Conservation (phyloP, 108 stramenopile species). For the Bacterosira constricta region DNA sequence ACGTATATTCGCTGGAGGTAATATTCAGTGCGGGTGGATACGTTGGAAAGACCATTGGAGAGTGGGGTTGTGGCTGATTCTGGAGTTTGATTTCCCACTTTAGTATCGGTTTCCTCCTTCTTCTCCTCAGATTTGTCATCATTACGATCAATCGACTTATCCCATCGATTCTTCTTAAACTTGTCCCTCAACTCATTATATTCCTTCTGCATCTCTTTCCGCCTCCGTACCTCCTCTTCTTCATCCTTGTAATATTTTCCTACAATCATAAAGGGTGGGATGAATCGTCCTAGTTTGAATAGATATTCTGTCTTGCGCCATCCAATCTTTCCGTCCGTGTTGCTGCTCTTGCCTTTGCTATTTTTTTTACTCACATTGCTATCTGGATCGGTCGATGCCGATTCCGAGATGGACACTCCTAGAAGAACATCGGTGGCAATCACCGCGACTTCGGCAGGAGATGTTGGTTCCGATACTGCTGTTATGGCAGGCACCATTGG, state of each 20-base stretch:
- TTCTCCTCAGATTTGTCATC: slow-evolving; percentile 4
- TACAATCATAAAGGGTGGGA: slow-evolving; percentile 39
- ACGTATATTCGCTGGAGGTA: slow-evolving; percentile 25
- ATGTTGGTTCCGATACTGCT: neutral
- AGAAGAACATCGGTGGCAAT: slow-evolving; percentile 27
- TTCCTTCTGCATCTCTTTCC: slow-evolving; percentile 19
- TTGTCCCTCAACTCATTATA: slow-evolving; percentile 26
- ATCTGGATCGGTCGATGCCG: slow-evolving; percentile 18
- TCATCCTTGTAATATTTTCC: slow-evolving; percentile 42
- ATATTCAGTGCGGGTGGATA: slow-evolving; percentile 14
- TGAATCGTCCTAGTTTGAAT: slow-evolving; percentile 33
- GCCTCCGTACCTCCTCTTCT: slow-evolving; percentile 17
- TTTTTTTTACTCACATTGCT: neutral
- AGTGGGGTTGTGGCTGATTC: neutral
- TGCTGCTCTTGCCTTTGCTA: neutral
- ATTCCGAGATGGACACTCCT: slow-evolving; percentile 29
- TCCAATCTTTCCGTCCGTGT: no score
- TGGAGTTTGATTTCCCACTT: neutral
- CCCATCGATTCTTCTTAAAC: slow-evolving; percentile 29
- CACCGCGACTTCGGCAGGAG: slow-evolving; percentile 22
- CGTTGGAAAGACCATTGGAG: slow-evolving; percentile 1
- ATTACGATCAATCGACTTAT: slow-evolving; percentile 5
- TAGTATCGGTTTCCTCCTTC: neutral
- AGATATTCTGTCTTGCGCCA: slow-evolving; percentile 45
- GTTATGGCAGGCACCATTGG: neutral